A percentile compares a stretch with the other conserved stretches of the same genome.
Evolutionary conservation across 345 rosid genomes (phyloP).

Genomic region (Salix purpurea): DNA sequence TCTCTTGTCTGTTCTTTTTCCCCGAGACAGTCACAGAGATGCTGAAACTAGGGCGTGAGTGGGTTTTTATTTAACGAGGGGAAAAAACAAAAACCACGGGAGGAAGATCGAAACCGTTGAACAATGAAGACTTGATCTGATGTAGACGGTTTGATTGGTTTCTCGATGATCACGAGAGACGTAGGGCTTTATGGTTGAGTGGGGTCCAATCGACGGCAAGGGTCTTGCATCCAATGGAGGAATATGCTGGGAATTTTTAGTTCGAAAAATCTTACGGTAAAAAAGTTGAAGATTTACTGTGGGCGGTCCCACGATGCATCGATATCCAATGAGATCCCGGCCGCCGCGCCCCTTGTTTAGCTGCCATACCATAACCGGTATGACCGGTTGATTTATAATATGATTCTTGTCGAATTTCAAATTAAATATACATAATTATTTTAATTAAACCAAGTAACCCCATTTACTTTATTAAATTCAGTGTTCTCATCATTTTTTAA

Average conservation of each 20-base stretch:
- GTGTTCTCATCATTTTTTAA: too few species aligned
- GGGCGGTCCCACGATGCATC: too few species aligned
- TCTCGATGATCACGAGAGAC: background rate
- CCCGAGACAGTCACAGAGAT: background rate
- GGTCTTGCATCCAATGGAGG: background rate
- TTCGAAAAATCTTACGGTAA: background rate
- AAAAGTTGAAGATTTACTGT: too few species aligned
- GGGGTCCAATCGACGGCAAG: background rate
- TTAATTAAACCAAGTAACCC: too few species aligned
- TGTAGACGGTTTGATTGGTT: conserved; percentile 15
- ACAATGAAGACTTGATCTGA: background rate
- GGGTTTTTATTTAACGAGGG: background rate
- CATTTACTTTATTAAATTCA: too few species aligned
- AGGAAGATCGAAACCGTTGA: conserved; percentile 21
- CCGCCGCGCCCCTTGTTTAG: too few species aligned
- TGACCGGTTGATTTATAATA: too few species aligned
- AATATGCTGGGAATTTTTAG: background rate
- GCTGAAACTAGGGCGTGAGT: background rate
- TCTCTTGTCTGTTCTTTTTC: background rate
- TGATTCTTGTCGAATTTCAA: too few species aligned
- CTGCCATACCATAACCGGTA: too few species aligned
- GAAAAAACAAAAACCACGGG: background rate
- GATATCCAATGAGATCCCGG: too few species aligned
- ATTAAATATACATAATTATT: too few species aligned
- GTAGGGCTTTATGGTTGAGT: background rate